Evolutionary conservation across 257 asterid genomes (phyloP), one percentile per base, ranked within the genome.

Genomic region (Voacanga thouarsii): DNA sequence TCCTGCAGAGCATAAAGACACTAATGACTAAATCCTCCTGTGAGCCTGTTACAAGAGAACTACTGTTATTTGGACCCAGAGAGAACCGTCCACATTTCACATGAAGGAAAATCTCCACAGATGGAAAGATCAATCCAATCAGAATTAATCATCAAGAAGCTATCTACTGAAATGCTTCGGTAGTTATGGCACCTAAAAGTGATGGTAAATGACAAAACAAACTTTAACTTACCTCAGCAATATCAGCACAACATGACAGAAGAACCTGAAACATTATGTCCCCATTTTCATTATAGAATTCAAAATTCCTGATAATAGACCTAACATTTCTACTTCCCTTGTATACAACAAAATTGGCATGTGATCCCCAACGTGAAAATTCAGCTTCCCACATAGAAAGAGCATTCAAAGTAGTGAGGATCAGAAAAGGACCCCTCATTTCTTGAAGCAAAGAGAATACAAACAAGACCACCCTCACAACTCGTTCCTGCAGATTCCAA

Each of bases 321-420:
- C 84, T 73, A n/a, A 41, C 47, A 66, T 84, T 78, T 84, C 50
- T 71, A 66, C 53, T 74, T 47, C 88, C 82, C 71, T 80, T 75
- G 71, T 84, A 84, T 26, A 76, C 61, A 67, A 79, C 72, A 73
- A 76, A 61, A 72, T 84, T 77, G 61, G 69, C 39, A 79, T 37
- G 23, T 39, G 73, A 9, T 0, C 70, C 72, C 83, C 80, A 76
- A 45, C 24, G 75, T 63, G 71, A 73, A 73, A 84, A 84, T 78
- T 82, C 88, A 23, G 81, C 85, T 78, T 84, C 85, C 85, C 84
- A 84, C 47, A 68, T 51, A n/a, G 82, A 45, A 69, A 84, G 61
- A 75, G 75, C 45, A 60, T 74, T 39, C 14, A 50, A 74, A 74
- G 84, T 82, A 59, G 84, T 77, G 69, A 84, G 51, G 43, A 84